Evolutionary conservation across 1,139 yeast genomes (phyloP).

Genomic region (Candida smagusa): DNA sequence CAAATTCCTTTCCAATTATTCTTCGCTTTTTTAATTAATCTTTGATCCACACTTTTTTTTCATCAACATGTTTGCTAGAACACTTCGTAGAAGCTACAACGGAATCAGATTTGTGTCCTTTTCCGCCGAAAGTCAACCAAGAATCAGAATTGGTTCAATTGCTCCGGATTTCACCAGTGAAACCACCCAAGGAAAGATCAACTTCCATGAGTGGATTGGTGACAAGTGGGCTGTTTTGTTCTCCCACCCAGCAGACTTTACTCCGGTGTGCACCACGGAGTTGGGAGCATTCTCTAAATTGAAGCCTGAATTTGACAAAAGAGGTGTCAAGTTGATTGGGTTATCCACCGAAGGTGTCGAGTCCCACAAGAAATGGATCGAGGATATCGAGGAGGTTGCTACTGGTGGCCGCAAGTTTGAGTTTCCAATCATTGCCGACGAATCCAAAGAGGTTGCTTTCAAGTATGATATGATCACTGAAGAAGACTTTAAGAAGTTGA

Average conservation of each 20-base stretch:
- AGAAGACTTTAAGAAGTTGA: slow-evolving; percentile 16
- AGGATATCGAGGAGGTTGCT: slow-evolving; percentile 71
- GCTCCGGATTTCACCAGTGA: slow-evolving; percentile 81
- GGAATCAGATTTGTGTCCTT: slow-evolving; percentile 40
- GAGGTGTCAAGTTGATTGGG: slow-evolving; percentile 76
- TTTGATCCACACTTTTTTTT: background rate
- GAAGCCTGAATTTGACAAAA: slow-evolving; percentile 76
- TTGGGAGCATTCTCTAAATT: slow-evolving; percentile 83
- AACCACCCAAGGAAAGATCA: slow-evolving; percentile 70
- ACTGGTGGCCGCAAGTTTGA: slow-evolving; percentile 56
- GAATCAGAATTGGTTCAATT: slow-evolving; percentile 63
- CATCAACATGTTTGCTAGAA: slow-evolving; percentile 12
- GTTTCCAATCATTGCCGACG: slow-evolving; percentile 83
- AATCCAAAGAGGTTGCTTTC: slow-evolving; percentile 63
- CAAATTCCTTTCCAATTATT: too few species aligned
- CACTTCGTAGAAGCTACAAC: slow-evolving; percentile 9
- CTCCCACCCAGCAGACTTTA: slow-evolving; percentile 86
- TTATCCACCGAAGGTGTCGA: slow-evolving; percentile 70
- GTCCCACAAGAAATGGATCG: slow-evolving; percentile 76
- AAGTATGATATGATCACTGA: slow-evolving; percentile 65
- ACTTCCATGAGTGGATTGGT: slow-evolving; percentile 74
- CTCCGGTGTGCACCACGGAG: slow-evolving; percentile 90
- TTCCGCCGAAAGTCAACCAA: slow-evolving; percentile 61
- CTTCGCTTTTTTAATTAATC: too few species aligned
- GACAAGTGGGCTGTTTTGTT: slow-evolving; percentile 76